Percentiles rank a stretch among this genome's conserved stretches.
Evolutionary conservation across 179 eudicot species (phyloP).

Genomic region (Patellifolia procumbens): DNA sequence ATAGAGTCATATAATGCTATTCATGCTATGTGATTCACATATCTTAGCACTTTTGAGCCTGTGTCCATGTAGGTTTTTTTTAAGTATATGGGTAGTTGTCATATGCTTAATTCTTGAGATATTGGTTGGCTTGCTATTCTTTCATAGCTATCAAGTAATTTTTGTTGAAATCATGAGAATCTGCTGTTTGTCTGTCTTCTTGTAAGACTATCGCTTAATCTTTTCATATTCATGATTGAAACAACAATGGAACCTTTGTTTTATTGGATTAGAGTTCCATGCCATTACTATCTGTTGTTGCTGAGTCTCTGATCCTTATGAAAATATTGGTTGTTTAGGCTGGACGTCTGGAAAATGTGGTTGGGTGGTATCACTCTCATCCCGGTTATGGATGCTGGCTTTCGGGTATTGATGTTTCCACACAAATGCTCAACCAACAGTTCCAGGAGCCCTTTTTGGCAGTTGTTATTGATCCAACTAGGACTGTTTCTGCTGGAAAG

Average conservation of each 20-base stretch:
- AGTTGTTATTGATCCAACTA: constrained; percentile 97
- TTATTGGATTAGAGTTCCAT: background rate
- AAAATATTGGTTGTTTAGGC: constrained; percentile 48
- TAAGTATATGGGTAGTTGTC: background rate
- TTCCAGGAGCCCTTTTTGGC: constrained; percentile 96
- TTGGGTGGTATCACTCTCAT: constrained; percentile 99
- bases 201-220: background rate
- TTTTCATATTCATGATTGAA: background rate
- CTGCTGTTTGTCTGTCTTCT: background rate
- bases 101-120: background rate
- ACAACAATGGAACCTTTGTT: background rate
- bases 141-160: background rate
- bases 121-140: background rate
- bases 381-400: constrained; percentile 99
- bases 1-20: background rate
- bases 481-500: constrained; percentile 98
- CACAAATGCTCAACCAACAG: constrained; percentile 98
- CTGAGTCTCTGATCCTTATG: background rate
- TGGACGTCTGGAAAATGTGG: constrained; percentile 95
- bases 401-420: constrained; percentile 94
- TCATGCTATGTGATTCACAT: background rate
- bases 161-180: background rate
- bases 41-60: background rate
- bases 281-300: background rate
- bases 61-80: background rate